A percentile compares a stretch with the other conserved stretches of the same genome.
These are phyloP conservation scores for Entelexis paramagnoliae DNA, from an alignment of 1,139 yeast species.

Conservation along the genomic window DNA sequence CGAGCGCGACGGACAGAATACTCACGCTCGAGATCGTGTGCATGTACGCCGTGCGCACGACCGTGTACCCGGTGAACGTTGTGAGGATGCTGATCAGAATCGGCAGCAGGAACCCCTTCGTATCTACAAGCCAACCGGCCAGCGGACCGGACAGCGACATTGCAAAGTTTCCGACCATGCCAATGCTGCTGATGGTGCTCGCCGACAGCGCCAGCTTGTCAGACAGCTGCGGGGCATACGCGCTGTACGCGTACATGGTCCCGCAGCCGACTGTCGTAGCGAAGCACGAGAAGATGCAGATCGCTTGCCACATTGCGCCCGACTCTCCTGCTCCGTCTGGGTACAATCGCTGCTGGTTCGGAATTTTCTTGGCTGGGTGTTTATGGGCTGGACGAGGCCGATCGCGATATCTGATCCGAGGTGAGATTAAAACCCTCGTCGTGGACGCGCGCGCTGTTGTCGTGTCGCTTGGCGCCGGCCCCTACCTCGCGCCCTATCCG, in stretches of 20 bases:
- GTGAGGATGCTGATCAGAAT: slow-evolving; percentile 27
- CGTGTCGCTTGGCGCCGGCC: background rate
- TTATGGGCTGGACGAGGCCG: background rate
- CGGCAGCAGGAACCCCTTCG: slow-evolving; percentile 41
- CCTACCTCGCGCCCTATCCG: too few relatives aligned
- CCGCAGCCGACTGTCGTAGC: slow-evolving; percentile 42
- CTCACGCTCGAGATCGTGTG: slow-evolving; percentile 24
- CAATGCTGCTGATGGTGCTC: slow-evolving; percentile 46
- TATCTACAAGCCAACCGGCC: slow-evolving; percentile 52
- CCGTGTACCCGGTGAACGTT: slow-evolving; percentile 30
- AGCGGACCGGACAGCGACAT: slow-evolving; percentile 51
- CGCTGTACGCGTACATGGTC: slow-evolving; percentile 51
- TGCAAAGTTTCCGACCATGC: slow-evolving; percentile 51
- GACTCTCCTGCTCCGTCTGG: background rate
- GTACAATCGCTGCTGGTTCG: background rate
- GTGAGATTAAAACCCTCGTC: slow-evolving; percentile 5
- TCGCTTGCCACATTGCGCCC: slow-evolving; percentile 18
- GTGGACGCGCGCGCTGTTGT: background rate
- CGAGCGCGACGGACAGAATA: slow-evolving; percentile 28
- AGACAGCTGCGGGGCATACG: slow-evolving; percentile 58
- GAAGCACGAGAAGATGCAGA: slow-evolving; percentile 28
- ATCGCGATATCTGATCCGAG: background rate
- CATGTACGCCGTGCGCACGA: slow-evolving; percentile 26
- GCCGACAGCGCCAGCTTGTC: slow-evolving; percentile 42
- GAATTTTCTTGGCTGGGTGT: background rate